Evolutionary conservation across 306 rosid species (phyloP).

Genomic region (Albizia julibrissin): DNA sequence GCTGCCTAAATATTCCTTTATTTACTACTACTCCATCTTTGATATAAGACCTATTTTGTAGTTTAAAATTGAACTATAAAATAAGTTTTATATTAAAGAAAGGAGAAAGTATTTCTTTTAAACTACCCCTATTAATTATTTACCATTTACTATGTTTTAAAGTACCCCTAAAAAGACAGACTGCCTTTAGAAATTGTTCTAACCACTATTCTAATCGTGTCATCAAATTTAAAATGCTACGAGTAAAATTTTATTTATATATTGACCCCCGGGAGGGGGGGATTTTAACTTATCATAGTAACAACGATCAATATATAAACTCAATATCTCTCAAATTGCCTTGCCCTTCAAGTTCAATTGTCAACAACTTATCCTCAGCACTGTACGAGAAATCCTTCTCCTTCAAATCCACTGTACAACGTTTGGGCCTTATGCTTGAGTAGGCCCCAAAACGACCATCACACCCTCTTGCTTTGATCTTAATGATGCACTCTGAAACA

Average conservation of each 20-base stretch:
- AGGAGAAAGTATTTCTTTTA: too few species aligned
- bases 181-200: too few species aligned
- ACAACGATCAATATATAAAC: slow-evolving; percentile 38
- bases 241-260: neutral
- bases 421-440: slow-evolving; percentile 55
- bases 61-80: too few species aligned
- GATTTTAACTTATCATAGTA: neutral
- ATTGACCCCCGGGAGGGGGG: too few species aligned
- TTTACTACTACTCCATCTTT: too few species aligned
- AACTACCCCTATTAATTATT: too few species aligned
- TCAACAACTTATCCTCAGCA: slow-evolving; percentile 50
- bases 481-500: slow-evolving; percentile 34
- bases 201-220: too few species aligned
- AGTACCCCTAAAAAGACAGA: too few species aligned
- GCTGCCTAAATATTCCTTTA: too few species aligned
- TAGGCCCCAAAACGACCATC: slow-evolving; percentile 66
- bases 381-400: slow-evolving; percentile 56
- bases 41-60: too few species aligned
- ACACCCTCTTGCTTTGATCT: slow-evolving; percentile 49
- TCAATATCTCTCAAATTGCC: slow-evolving; percentile 50
- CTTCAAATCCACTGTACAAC: slow-evolving; percentile 53
- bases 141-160: too few species aligned
- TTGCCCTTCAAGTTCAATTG: slow-evolving; percentile 48
- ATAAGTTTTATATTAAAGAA: too few species aligned
- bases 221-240: neutral